These are phyloP conservation scores for Talaromyces ruber DNA, from an alignment of 495 filamentous ascomycete species.

Conservation along the genomic window DNA sequence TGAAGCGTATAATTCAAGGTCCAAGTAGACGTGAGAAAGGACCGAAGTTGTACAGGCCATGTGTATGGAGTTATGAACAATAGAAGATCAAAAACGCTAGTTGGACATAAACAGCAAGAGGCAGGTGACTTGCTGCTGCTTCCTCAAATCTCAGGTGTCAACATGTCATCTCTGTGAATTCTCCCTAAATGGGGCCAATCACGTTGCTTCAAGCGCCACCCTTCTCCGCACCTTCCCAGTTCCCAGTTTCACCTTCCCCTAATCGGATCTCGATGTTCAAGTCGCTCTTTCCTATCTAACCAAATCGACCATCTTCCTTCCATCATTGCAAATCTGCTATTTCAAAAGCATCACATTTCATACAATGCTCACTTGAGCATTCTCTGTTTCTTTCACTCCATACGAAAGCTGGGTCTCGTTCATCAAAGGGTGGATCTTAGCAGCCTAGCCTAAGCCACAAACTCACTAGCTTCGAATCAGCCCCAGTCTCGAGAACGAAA, in stretches of 20 bases:
- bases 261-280: not conserved
- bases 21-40: not conserved
- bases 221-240: not conserved
- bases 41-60: not conserved
- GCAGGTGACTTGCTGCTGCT: not conserved
- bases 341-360: not conserved
- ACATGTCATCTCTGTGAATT: not conserved
- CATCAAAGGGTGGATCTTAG: not conserved
- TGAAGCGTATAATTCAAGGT: not conserved
- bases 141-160: not conserved
- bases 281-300: not conserved
- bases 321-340: not conserved
- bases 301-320: not conserved
- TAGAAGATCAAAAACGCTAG: not conserved
- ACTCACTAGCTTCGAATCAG: not conserved
- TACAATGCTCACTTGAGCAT: not conserved
- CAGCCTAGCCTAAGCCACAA: not conserved
- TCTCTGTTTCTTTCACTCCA: not conserved
- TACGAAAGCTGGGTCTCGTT: not conserved
- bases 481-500: not conserved
- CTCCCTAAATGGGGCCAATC: too few relatives aligned
- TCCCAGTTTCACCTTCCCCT: not conserved
- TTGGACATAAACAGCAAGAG: not conserved
- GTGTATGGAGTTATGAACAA: not conserved
- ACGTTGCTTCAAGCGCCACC: not conserved